Percentiles rank a stretch among this genome's conserved stretches.
These are phyloP conservation scores for Globisporangium viniferum DNA, from an alignment of 352 stramenopile species.

Conservation along the genomic window DNA sequence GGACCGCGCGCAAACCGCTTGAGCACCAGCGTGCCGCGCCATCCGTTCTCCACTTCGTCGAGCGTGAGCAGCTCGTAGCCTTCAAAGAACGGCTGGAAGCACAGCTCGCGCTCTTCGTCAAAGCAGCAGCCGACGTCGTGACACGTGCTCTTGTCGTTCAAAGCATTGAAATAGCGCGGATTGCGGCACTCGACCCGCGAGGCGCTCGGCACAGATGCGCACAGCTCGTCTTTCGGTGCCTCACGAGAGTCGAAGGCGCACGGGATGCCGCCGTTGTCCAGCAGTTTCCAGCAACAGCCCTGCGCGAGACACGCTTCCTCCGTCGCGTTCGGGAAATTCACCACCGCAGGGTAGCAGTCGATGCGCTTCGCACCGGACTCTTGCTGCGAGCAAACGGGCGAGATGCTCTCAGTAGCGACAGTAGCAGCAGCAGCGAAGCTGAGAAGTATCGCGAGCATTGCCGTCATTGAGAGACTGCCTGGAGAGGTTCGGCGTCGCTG, in stretches of 20 bases:
- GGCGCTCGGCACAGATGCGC: slow-evolving; percentile 30
- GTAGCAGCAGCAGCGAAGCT: slow-evolving; percentile 16
- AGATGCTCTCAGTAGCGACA: neutral
- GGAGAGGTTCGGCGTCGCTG: neutral
- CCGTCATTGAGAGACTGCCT: neutral
- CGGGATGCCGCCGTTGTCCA: slow-evolving; percentile 50
- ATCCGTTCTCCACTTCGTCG: slow-evolving; percentile 47
- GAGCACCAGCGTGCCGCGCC: slow-evolving; percentile 52
- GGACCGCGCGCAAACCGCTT: slow-evolving; percentile 42
- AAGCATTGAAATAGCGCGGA: slow-evolving; percentile 44
- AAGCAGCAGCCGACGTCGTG: slow-evolving; percentile 71
- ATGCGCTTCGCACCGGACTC: slow-evolving; percentile 24
- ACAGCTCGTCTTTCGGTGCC: slow-evolving; percentile 20
- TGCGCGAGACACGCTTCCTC: slow-evolving; percentile 80
- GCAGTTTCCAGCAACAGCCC: slow-evolving; percentile 77
- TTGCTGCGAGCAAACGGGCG: neutral
- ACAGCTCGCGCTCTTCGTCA: slow-evolving; percentile 32
- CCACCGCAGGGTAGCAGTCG: slow-evolving; percentile 66
- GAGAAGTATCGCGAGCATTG: slow-evolving; percentile 19
- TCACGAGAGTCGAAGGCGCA: slow-evolving; percentile 56
- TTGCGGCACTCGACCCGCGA: slow-evolving; percentile 74
- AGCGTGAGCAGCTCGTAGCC: slow-evolving; percentile 70
- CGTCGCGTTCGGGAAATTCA: slow-evolving; percentile 65
- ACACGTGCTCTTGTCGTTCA: slow-evolving; percentile 35
- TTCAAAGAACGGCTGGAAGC: slow-evolving; percentile 67